These are phyloP conservation scores for Starmerella stigmatis DNA, from an alignment of 805 yeast species.

Conservation along the genomic window DNA sequence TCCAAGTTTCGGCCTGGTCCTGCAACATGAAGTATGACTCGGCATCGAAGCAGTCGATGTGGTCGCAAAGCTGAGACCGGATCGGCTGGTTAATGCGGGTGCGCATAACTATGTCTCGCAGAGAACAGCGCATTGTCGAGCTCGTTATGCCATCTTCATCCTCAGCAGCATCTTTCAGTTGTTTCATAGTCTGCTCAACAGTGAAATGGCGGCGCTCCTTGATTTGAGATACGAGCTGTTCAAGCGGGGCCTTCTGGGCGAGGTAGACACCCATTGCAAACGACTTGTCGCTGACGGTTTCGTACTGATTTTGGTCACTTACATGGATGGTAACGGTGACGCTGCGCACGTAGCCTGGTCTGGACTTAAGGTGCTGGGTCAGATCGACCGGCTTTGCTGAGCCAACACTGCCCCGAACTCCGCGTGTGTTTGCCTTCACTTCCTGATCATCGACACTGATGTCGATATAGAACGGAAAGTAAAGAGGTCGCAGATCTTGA, in stretches of 20 bases:
- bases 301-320: conserved; percentile 38
- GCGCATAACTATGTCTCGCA: conserved; percentile 72
- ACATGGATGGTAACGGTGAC: conserved; percentile 30
- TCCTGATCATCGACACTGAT: conserved; percentile 46
- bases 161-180: conserved; percentile 35
- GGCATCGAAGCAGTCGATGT: conserved; percentile 84
- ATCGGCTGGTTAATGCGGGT: conserved; percentile 62
- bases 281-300: conserved; percentile 33
- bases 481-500: conserved; percentile 30
- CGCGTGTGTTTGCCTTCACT: conserved; percentile 51
- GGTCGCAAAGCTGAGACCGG: conserved; percentile 60
- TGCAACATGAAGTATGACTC: conserved; percentile 63
- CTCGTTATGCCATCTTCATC: conserved; percentile 59
- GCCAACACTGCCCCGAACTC: conserved; percentile 66
- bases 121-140: conserved; percentile 51
- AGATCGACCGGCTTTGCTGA: conserved; percentile 76
- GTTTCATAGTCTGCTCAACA: conserved; percentile 39
- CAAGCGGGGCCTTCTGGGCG: conserved; percentile 41
- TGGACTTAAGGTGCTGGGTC: conserved; percentile 38
- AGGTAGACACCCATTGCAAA: conserved; percentile 45
- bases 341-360: not conserved
- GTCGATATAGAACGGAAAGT: conserved; percentile 66
- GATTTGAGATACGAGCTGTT: conserved; percentile 36
- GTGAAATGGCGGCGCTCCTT: conserved; percentile 43
- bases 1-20: conserved; percentile 72